phyloP scores from a whole-genome alignment of 139 green algal genomes.

The Raphidocelis subcapitata region DNA sequence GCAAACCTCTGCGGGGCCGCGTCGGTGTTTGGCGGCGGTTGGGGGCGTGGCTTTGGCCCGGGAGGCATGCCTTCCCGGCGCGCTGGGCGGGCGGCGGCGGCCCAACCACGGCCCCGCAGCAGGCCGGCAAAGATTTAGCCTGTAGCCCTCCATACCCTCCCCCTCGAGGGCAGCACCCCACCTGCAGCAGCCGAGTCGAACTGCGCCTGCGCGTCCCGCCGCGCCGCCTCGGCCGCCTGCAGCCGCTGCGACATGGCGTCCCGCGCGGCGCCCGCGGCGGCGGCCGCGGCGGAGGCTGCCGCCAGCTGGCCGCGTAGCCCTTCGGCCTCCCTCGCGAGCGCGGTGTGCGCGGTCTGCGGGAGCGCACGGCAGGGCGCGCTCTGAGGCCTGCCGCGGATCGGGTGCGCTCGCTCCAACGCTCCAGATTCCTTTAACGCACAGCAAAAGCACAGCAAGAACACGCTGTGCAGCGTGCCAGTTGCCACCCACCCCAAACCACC shows the following conservation, averaged over 20 bases:
- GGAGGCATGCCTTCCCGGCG: neutral
- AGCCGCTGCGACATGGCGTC: neutral
- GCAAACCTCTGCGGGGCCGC: conserved; percentile 5
- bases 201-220: conserved; percentile 11
- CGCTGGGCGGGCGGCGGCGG: neutral
- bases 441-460: neutral
- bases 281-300: neutral
- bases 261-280: neutral
- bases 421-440: neutral
- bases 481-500: neutral
- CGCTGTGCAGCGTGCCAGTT: neutral
- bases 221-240: neutral
- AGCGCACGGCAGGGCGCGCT: neutral
- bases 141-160: neutral
- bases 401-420: neutral
- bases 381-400: neutral
- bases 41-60: neutral
- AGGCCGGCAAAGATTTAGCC: conserved; percentile 1
- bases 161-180: neutral
- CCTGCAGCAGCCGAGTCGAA: neutral
- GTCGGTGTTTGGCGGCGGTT: neutral
- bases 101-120: neutral
- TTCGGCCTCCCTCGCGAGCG: neutral
- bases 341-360: neutral
- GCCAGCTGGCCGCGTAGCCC: neutral